Conservation (phyloP, 2,329 filamentous ascomycete species). For the Bipolaris victoriae region DNA sequence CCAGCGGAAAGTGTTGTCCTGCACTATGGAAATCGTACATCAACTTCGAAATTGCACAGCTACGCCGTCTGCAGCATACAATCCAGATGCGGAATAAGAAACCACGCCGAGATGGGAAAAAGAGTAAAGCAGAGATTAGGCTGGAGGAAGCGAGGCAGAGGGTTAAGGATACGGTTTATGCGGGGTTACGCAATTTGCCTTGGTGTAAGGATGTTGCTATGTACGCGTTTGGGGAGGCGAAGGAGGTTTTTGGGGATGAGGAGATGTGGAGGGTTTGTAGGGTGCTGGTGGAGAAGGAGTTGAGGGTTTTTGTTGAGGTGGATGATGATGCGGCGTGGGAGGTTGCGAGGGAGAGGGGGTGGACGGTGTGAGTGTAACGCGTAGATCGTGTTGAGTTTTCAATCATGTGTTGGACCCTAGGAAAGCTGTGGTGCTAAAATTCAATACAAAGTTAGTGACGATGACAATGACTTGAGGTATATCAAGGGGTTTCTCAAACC, state of each 20-base stretch:
- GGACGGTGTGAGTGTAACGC: neutral
- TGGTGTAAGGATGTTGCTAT: constrained; percentile 69
- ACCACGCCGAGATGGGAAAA: constrained; percentile 26
- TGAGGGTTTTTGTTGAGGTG: constrained; percentile 64
- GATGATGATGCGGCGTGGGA: constrained; percentile 3
- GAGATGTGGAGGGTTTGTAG: constrained; percentile 62
- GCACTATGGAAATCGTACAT: constrained; percentile 44
- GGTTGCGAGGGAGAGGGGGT: neutral
- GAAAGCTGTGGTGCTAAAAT: too few species aligned
- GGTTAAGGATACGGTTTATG: constrained; percentile 61
- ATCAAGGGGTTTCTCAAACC: neutral
- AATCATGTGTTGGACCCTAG: too few species aligned
- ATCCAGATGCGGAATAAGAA: constrained; percentile 11
- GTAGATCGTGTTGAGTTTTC: too few species aligned
- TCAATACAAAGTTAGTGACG: too few species aligned
- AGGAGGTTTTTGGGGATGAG: constrained; percentile 47
- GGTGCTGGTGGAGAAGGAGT: constrained; percentile 66
- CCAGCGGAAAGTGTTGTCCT: constrained; percentile 37
- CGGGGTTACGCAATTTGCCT: constrained; percentile 63
- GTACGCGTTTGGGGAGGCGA: constrained; percentile 58
- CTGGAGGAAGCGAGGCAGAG: constrained; percentile 44
- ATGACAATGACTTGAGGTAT: too few species aligned
- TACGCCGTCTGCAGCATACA: constrained; percentile 16
- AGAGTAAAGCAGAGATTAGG: constrained; percentile 24
- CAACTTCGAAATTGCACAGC: constrained; percentile 37